phyloP scores from a whole-genome alignment of 2,329 filamentous ascomycete genomes.

The Hypoxylon sp. region DNA sequence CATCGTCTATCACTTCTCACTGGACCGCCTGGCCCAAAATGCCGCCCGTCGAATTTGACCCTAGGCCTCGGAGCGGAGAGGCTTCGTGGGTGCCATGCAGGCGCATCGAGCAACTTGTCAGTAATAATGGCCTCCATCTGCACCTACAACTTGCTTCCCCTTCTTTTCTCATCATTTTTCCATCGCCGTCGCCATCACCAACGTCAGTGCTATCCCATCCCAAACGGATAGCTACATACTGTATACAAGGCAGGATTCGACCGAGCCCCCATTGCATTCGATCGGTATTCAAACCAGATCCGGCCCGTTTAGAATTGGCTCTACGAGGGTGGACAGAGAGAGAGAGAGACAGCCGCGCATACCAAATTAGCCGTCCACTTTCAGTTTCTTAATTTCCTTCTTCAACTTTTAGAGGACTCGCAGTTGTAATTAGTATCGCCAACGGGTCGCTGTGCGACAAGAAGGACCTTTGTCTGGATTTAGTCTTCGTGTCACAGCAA shows the following conservation, averaged over 20 bases:
- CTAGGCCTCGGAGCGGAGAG: conserved; percentile 38
- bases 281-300: too few species aligned
- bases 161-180: conserved; percentile 10
- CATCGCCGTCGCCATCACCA: conserved; percentile 1
- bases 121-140: conserved; percentile 33
- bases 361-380: too few species aligned
- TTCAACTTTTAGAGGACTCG: too few species aligned
- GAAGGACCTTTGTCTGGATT: neutral
- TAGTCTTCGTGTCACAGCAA: neutral
- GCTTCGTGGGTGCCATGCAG: conserved; percentile 37
- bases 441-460: conserved; percentile 27
- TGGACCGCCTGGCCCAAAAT: conserved; percentile 43
- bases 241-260: neutral
- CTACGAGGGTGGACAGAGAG: neutral
- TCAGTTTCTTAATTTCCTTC: too few species aligned
- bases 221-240: conserved; percentile 5
- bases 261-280: too few species aligned
- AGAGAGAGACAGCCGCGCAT: conserved; percentile 1
- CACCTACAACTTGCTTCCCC: conserved; percentile 20
- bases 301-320: too few species aligned
- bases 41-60: conserved; percentile 42
- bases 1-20: conserved; percentile 42
- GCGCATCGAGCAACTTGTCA: conserved; percentile 28
- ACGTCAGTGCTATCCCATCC: neutral
- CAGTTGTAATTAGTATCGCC: too few species aligned